These are phyloP conservation scores for Nematodospora valgi DNA, from an alignment of 805 yeast genomes.

Conservation along the genomic window DNA sequence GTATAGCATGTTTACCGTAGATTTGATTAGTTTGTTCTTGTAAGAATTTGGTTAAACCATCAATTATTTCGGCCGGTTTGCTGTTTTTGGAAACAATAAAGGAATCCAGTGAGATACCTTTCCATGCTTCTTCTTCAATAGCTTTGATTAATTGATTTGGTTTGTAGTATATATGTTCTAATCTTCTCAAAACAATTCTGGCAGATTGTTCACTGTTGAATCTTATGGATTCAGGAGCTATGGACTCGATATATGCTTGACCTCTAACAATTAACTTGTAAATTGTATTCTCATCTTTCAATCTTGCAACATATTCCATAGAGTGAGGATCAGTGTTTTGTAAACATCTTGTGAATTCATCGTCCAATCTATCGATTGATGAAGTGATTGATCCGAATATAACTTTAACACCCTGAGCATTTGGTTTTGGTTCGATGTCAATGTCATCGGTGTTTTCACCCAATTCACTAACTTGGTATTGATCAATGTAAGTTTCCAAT, in stretches of 20 bases:
- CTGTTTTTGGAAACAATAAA: conserved; percentile 30
- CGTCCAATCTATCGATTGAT: conserved; percentile 89
- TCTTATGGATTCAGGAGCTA: conserved; percentile 41
- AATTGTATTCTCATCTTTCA: conserved; percentile 78
- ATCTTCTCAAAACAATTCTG: conserved; percentile 75
- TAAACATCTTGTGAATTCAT: conserved; percentile 85
- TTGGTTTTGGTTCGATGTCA: conserved; percentile 61
- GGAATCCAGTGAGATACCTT: conserved; percentile 30
- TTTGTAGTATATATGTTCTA: conserved; percentile 92
- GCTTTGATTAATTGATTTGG: conserved; percentile 68
- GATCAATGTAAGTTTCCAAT: conserved; percentile 56
- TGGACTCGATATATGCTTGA: conserved; percentile 78
- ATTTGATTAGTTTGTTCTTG: conserved; percentile 63
- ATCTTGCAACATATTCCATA: conserved; percentile 84
- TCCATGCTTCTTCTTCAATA: conserved; percentile 78
- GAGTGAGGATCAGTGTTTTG: conserved; percentile 93
- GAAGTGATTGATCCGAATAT: conserved; percentile 84
- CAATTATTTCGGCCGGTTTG: conserved; percentile 50
- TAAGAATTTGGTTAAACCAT: conserved; percentile 61
- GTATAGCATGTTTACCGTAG: conserved; percentile 78
- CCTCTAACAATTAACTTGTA: conserved; percentile 78
- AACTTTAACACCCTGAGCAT: conserved; percentile 60
- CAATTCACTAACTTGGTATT: conserved; percentile 70
- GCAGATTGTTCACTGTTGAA: conserved; percentile 51
- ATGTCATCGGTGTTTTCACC: conserved; percentile 71